These are phyloP conservation scores for Phlebiopsis flavidoalba DNA, from an alignment of 768 basidiomycete genomes.

Conservation along the genomic window DNA sequence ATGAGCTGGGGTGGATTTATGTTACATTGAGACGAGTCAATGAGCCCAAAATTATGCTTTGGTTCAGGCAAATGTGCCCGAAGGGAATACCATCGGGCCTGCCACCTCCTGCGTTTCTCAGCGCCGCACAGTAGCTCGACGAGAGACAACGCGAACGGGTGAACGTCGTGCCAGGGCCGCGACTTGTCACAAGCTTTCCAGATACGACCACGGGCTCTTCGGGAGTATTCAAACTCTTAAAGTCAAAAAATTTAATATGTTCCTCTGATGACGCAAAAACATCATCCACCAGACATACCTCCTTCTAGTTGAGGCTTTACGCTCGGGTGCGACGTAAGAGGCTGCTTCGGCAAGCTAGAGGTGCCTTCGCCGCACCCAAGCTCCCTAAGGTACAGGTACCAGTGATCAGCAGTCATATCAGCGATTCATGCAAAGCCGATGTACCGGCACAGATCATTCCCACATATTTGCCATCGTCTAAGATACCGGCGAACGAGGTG, in stretches of 20 bases:
- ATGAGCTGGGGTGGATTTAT: too few relatives aligned
- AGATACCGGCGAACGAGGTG: slow-evolving; percentile 55
- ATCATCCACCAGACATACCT: slow-evolving; percentile 9
- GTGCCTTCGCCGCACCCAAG: slow-evolving; percentile 61
- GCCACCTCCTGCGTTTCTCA: slow-evolving; percentile 55
- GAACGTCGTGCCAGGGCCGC: slow-evolving; percentile 73
- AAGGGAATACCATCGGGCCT: slow-evolving; percentile 69
- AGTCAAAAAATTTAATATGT: too few relatives aligned
- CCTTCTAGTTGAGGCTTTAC: slow-evolving; percentile 57
- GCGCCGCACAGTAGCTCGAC: slow-evolving; percentile 66
- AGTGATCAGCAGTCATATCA: neutral
- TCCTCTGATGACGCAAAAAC: too few relatives aligned
- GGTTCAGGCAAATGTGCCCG: slow-evolving; percentile 29
- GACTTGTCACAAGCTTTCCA: slow-evolving; percentile 71
- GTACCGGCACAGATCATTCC: slow-evolving; percentile 85
- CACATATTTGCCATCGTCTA: slow-evolving; percentile 51
- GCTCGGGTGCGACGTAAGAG: slow-evolving; percentile 75
- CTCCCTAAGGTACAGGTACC: slow-evolving; percentile 41
- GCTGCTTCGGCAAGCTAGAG: slow-evolving; percentile 54
- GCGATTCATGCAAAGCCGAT: neutral
- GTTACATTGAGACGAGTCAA: too few relatives aligned
- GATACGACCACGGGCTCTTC: slow-evolving; percentile 74
- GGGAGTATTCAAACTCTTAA: slow-evolving; percentile 68
- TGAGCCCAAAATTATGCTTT: neutral
- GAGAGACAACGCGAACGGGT: slow-evolving; percentile 73